These are phyloP conservation scores for Arachnomyces sp. DNA, from an alignment of 2,329 filamentous ascomycete genomes.

Conservation along the genomic window DNA sequence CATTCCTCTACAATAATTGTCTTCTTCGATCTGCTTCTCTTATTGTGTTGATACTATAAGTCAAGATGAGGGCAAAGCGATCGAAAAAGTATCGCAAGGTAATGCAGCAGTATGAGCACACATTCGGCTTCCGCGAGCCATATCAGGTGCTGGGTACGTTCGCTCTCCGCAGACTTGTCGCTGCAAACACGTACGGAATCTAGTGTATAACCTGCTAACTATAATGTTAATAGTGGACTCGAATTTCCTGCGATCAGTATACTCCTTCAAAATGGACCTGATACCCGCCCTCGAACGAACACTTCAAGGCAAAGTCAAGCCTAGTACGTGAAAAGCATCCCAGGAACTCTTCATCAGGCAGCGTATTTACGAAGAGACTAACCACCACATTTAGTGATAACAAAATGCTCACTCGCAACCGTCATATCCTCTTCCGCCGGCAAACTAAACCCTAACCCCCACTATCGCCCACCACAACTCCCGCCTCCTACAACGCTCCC, in stretches of 20 bases:
- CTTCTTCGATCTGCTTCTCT: no score
- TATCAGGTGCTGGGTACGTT: conserved; percentile 74
- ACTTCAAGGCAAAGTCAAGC: conserved; percentile 79
- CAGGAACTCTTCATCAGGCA: conserved; percentile 1
- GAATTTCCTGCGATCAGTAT: conserved; percentile 73
- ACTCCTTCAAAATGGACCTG: conserved; percentile 85
- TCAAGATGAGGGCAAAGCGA: conserved; percentile 60
- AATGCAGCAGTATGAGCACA: conserved; percentile 82
- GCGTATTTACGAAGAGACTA: conserved; percentile 7
- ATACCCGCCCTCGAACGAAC: conserved; percentile 67
- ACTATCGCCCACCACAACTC: conserved; percentile 34
- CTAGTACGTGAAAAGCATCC: conserved; percentile 47
- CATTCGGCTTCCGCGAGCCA: conserved; percentile 84
- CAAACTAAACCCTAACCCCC: conserved; percentile 32
- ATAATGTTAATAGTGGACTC: conserved; percentile 59
- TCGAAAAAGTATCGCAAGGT: conserved; percentile 77
- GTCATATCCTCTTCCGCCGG: conserved; percentile 34
- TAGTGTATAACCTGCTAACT: conserved; percentile 11
- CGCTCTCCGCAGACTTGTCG: conserved; percentile 7
- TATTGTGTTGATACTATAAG: conserved; percentile 15
- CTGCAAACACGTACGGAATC: neutral
- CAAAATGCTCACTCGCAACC: conserved; percentile 52
- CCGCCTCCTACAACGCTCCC: conserved; percentile 39
- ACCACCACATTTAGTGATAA: conserved; percentile 55
- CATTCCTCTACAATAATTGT: no score